phyloP scores from a whole-genome alignment of 352 stramenopile genomes.

The Pythium diclinum region DNA sequence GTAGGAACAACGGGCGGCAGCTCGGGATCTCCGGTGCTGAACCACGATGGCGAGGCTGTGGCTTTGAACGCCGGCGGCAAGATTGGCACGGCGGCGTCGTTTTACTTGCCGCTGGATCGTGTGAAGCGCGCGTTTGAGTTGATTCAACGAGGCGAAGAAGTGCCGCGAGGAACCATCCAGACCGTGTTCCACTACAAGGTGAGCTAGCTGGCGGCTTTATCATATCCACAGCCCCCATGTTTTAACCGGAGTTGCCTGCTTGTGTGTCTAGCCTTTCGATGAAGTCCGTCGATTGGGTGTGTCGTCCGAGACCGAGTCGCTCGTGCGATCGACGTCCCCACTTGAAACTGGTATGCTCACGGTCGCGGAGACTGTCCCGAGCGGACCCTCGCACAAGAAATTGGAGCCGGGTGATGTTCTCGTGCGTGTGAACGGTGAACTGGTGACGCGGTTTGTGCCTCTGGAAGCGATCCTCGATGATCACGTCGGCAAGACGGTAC shows the following conservation, averaged over 20 bases:
- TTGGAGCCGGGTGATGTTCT: constrained; percentile 90
- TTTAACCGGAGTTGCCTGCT: neutral
- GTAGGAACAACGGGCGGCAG: constrained; percentile 76
- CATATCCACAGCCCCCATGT: no score
- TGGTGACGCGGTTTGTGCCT: constrained; percentile 86
- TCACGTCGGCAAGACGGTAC: constrained; percentile 61
- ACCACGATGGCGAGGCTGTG: constrained; percentile 84
- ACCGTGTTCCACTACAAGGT: constrained; percentile 87
- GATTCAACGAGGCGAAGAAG: constrained; percentile 61
- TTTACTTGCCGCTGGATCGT: constrained; percentile 89
- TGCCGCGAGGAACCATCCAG: constrained; percentile 87
- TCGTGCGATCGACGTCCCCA: constrained; percentile 75
- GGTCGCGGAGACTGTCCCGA: constrained; percentile 82
- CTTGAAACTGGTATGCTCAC: constrained; percentile 90
- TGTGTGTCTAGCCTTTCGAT: constrained; percentile 66
- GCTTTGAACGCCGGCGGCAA: constrained; percentile 91
- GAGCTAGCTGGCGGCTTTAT: neutral
- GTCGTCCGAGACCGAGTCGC: constrained; percentile 62
- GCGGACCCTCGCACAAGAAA: constrained; percentile 69
- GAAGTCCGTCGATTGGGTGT: constrained; percentile 87
- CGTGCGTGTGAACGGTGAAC: constrained; percentile 72
- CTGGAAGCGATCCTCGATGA: constrained; percentile 83
- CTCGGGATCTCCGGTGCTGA: constrained; percentile 87
- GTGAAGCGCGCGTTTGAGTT: constrained; percentile 86
- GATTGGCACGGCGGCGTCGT: constrained; percentile 82